phyloP scores from a whole-genome alignment of 345 rosid species.

The Punica granatum region DNA sequence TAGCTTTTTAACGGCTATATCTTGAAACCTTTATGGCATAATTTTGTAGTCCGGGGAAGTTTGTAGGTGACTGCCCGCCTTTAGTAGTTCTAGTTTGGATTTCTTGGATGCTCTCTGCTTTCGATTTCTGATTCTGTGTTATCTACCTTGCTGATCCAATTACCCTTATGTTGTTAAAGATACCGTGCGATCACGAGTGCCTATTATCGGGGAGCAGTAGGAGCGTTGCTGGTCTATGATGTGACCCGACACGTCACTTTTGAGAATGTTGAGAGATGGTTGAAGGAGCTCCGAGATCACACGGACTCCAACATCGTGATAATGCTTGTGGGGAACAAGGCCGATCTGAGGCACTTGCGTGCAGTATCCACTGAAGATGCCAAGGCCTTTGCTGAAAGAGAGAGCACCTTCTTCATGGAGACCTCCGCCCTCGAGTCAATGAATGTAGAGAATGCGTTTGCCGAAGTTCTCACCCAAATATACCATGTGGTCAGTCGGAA shows the following conservation, averaged over 20 bases:
- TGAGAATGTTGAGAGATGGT: conserved; percentile 85
- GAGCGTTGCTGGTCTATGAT: conserved; percentile 74
- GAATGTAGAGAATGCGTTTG: conserved; percentile 76
- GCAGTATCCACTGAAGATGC: conserved; percentile 72
- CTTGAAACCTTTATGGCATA: not conserved
- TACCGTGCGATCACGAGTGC: conserved; percentile 92
- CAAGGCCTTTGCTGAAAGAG: conserved; percentile 55
- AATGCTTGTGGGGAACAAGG: conserved; percentile 90
- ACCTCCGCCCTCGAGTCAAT: conserved; percentile 80
- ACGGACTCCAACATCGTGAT: conserved; percentile 70
- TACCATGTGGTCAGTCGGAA: conserved; percentile 61
- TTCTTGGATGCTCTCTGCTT: not conserved
- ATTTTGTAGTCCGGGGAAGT: not conserved
- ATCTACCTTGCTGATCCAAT: not conserved
- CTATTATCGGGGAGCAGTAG: conserved; percentile 84
- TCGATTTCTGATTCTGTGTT: not conserved
- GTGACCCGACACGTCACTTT: conserved; percentile 73
- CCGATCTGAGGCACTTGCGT: conserved; percentile 76
- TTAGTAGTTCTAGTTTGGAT: not conserved
- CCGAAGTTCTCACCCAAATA: conserved; percentile 66
- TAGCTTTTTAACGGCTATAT: not conserved
- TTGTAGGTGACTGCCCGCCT: not conserved
- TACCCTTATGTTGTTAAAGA: conserved; percentile 24
- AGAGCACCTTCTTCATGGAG: conserved; percentile 70
- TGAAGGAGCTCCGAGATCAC: conserved; percentile 80